Evolutionary conservation across 1,284 basidiomycete species (phyloP), one percentile per base, ranked within the genome.

Genomic region (Moesziomyces antarcticus): DNA sequence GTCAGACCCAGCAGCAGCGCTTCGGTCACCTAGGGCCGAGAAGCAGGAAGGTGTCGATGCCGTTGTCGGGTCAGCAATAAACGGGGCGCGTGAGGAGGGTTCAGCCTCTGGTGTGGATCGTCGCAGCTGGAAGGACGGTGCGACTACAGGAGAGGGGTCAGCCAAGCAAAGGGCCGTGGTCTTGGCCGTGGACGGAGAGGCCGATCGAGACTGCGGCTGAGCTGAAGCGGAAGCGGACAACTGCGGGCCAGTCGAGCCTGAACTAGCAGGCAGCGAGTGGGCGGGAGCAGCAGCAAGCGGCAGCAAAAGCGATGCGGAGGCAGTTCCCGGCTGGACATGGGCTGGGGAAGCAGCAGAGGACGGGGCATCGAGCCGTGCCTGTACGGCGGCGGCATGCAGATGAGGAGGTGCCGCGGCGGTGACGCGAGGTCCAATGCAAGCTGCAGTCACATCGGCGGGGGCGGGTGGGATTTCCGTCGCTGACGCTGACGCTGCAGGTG

Each of bases 401-500:
- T 40, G 37, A 40, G 37, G 16, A 40, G 16, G 37, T 40, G 37
- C 37, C 37, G 37, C 16, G 37, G 37, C 16, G 6, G 16, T 18
- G 37, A 40, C 37, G 37, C 37, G 37, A 7, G 16, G 16, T 6
- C 14, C 14, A 6, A 16, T 18, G 37, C 37, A 5, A 18, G 14
- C 37, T 40, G 30, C 30, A 33, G 10, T 13, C 30, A 33, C 30
- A 33, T 10, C 30, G 30, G 30, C 13, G 30, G 30, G 2, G 10
- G 30, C 13, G 30, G 30, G 30, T 33, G 10, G 30, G 30, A 1
- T 33, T 33, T 1, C 37, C 7, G 37, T 46, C 47, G 58, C 58
- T 63, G 60, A 56, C 54, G 54, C 53, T 43, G n/a, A 9, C 52
- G 22, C 50, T 54, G 62, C 50, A 30, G 50, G 14, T 33, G 30